Base-by-base conservation (phyloP, 2,329 filamentous ascomycete genomes). In the Penicillium verrucosum region DNA sequence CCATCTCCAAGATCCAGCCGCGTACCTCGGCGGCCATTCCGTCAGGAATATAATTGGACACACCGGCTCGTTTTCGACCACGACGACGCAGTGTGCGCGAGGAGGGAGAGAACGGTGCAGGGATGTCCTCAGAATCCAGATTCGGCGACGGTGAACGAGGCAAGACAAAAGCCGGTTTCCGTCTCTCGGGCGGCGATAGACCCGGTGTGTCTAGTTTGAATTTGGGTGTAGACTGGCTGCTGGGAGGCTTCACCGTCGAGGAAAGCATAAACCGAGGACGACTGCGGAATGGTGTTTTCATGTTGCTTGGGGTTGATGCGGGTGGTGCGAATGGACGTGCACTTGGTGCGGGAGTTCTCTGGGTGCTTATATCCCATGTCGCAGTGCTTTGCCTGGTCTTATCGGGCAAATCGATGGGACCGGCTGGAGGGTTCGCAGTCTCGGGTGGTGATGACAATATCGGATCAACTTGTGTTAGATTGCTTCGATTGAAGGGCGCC, bases 1-100 rank as follows among this genome's bases (percentile, higher is more conserved):
- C 73, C 55, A 68, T 69, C 49, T 77, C 75, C 5, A 77, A 53
- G 10, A 77, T 65, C 75, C 75, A 77, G 53, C 69, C 68, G n/a
- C 74, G 73, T 29, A 75, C 69, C 49, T 75, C 68, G 1, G 74
- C 67, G 8, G 75, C 74, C 70, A 77, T 74, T 5, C 75, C 75
- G 6, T 70, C 73, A 1, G 73, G 66, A 0, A 71, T 44, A 59
- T 75, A 76, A 6, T 54, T 61, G 11, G 63, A 62, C 1, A 56
- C 60, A n/a, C 54, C 56, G 1, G 62, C 50, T 9, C 63, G 66
- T 1, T 59, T 54, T 30, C 69, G 61, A 9, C 73, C 72, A n/a
- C 68, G 66, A 6, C 73, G 67, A 12, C 61, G 64, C 3, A 72
- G 57, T 0, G 68, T 64, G 34, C 64, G 68, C 14, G 70, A 71